phyloP scores from a whole-genome alignment of 257 asterid genomes.

The Fraxinus quadrangulata region DNA sequence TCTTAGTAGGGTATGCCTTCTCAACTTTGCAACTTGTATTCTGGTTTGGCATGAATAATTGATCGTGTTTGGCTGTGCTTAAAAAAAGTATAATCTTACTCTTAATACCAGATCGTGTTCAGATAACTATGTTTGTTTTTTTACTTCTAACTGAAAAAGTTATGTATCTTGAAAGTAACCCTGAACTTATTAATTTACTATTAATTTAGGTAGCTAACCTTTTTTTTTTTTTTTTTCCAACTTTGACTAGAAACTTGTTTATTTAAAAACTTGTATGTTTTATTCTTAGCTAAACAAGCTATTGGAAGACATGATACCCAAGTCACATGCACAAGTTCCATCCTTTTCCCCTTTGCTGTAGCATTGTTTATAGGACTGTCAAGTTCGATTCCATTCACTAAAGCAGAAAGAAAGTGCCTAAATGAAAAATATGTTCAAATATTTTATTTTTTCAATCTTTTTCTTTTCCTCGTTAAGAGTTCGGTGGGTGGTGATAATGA shows the following conservation, averaged over 20 bases:
- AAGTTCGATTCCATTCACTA: background rate
- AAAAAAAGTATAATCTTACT: background rate
- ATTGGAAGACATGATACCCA: background rate
- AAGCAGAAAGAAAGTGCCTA: background rate
- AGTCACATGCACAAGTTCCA: background rate
- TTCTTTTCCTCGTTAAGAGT: no score
- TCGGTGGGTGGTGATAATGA: no score
- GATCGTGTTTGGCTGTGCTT: background rate
- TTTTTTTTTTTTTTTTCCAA: background rate
- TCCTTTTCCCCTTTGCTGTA: background rate
- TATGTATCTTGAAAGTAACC: background rate
- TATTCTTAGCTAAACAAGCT: background rate
- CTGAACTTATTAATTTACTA: no score
- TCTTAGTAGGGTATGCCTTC: constrained; percentile 80
- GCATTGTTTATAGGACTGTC: background rate
- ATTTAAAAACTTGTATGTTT: background rate
- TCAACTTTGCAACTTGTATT: constrained; percentile 13
- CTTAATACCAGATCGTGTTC: background rate
- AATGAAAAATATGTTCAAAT: background rate
- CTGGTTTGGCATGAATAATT: background rate
- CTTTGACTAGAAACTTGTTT: background rate
- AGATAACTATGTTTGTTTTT: background rate
- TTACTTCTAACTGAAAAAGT: background rate
- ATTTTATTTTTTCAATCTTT: no score
- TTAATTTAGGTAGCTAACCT: background rate